phyloP scores from a whole-genome alignment of 2,329 filamentous ascomycete species.

The Talaromyces sp. region DNA sequence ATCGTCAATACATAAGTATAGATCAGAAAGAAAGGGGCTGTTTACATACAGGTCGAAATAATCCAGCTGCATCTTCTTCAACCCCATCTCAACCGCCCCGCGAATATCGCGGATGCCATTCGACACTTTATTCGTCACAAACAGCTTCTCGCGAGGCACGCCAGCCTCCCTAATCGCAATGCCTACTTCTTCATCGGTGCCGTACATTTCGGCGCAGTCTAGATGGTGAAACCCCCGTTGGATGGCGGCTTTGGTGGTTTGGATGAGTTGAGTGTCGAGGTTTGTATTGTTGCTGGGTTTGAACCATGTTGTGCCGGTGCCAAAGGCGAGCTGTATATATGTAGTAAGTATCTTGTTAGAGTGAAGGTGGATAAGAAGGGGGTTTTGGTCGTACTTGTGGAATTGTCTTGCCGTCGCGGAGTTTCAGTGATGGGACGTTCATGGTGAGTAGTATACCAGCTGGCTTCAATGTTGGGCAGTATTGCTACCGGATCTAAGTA shows the following conservation, averaged over 20 bases:
- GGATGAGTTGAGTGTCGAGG: neutral
- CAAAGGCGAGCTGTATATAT: neutral
- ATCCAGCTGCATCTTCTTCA: constrained; percentile 58
- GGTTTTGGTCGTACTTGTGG: neutral
- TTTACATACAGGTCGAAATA: constrained; percentile 64
- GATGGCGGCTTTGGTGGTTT: constrained; percentile 27
- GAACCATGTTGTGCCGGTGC: neutral
- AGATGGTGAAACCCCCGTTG: constrained; percentile 52
- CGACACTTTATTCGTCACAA: constrained; percentile 64
- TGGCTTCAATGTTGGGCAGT: too few species aligned
- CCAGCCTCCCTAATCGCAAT: constrained; percentile 59
- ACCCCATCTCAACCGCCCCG: constrained; percentile 54
- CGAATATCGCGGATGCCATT: constrained; percentile 61
- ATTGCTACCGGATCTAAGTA: too few species aligned
- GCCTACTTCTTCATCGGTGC: constrained; percentile 62
- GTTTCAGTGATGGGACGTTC: neutral
- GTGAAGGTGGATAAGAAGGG: neutral
- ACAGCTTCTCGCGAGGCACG: constrained; percentile 56
- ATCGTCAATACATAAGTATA: neutral
- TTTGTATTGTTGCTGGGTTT: neutral
- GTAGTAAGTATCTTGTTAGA: neutral
- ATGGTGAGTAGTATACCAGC: neutral
- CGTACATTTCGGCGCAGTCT: constrained; percentile 50
- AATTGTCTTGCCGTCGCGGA: neutral
- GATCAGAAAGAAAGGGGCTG: neutral